Evolutionary conservation across 306 rosid species (phyloP).

Genomic region (Cicer judaicum): DNA sequence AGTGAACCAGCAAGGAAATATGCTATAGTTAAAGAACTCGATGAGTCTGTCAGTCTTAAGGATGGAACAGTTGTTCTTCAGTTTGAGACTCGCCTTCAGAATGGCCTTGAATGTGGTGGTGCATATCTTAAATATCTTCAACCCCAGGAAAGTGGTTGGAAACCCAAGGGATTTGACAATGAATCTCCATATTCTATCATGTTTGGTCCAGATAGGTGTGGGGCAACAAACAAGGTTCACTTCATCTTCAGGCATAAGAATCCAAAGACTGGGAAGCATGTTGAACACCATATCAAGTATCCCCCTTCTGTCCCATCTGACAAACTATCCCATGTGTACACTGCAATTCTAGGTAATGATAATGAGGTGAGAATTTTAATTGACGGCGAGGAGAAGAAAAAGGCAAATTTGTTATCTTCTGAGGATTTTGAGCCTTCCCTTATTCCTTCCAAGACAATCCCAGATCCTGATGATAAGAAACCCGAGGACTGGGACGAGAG

Average conservation of each 20-base stretch:
- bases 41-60: constrained; percentile 63
- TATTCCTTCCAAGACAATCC: constrained; percentile 83
- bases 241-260: constrained; percentile 94
- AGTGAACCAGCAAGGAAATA: constrained; percentile 89
- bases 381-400: constrained; percentile 68
- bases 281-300: constrained; percentile 85
- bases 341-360: constrained; percentile 71
- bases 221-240: constrained; percentile 96
- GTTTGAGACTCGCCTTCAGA: constrained; percentile 85
- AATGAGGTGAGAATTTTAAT: constrained; percentile 54
- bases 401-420: constrained; percentile 63
- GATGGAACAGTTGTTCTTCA: constrained; percentile 86
- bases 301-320: constrained; percentile 91
- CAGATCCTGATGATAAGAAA: constrained; percentile 94
- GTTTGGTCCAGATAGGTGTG: constrained; percentile 99
- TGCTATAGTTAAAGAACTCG: constrained; percentile 84
- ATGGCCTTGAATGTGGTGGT: constrained; percentile 99
- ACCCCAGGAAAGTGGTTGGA: constrained; percentile 92
- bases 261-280: constrained; percentile 81
- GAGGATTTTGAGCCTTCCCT: constrained; percentile 92
- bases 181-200: constrained; percentile 86
- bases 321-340: constrained; percentile 89
- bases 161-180: constrained; percentile 73
- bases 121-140: constrained; percentile 92
- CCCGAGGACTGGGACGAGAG: constrained; percentile 99